Evolutionary conservation across 176 grass and related monocot genomes (phyloP), one percentile per base, ranked within the genome.

Genomic region (Pontederia crassipes): DNA sequence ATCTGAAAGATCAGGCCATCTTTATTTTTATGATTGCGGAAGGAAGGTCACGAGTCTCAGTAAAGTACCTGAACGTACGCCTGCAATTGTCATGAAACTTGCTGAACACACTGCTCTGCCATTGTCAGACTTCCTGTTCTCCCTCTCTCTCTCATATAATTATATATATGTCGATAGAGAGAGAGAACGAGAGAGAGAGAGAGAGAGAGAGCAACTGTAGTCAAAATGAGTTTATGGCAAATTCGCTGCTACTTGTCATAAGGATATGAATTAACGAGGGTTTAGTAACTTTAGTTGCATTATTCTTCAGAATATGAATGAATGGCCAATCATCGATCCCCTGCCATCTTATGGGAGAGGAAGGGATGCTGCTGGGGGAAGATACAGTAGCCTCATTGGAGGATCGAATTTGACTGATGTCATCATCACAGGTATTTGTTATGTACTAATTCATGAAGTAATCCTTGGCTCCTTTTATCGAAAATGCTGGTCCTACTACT

Each of bases 341-440:
- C 71, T 98, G 60, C 93, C 93, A 0, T 98, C 93, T 0, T 98
- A 92, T 24, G 87, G 93, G 0, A 72, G 93, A 59, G 93, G 93
- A 1, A 81, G 93, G 54, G 93, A 98, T 66, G 84, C 80, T 27
- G 28, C 63, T 2, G 93, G 93, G 0, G 93, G 87, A 0, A 65
- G 93, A 9, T 98, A 79, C 79, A 78, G 84, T 11, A 98, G 93
- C 79, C 84, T 98, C 12, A 83, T 98, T 57, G 84, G 81, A 10
- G 92, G 92, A 48, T 74, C 76, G 0, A 97, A 97, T 67, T 81
- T 97, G 40, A 88, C 79, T 0, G 93, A 98, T 67, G 84, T 98
- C 0, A 77, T 81, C 11, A 92, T 98, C 2, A 92, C 84, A 0
- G 87, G 89, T 79, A 65, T n/a, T 29, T 62, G 18, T 13, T 35